These are phyloP conservation scores for Botrytis fabae DNA, from an alignment of 2,329 filamentous ascomycete species.

Conservation along the genomic window DNA sequence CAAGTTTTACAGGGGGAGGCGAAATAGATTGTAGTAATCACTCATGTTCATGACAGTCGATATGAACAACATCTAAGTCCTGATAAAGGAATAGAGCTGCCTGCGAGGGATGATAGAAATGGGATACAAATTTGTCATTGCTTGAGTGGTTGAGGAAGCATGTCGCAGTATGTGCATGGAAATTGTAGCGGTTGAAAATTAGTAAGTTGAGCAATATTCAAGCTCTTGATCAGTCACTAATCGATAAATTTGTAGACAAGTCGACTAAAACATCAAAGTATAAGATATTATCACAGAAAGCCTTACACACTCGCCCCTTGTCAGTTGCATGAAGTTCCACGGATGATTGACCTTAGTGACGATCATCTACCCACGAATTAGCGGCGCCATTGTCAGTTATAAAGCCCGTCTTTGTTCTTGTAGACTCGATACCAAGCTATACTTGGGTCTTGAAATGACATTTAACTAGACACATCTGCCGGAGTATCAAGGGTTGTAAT, in stretches of 20 bases:
- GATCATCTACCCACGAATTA: not conserved
- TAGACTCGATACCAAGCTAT: not conserved
- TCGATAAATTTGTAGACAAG: not conserved
- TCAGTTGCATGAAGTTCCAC: not conserved
- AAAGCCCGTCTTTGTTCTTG: not conserved
- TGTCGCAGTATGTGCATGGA: not conserved
- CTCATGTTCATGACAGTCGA: too few relatives aligned
- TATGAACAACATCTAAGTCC: too few relatives aligned
- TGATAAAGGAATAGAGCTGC: too few relatives aligned
- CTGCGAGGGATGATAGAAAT: not conserved
- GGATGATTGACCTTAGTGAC: not conserved
- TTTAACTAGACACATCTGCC: fast-evolving
- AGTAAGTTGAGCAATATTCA: not conserved
- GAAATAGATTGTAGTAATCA: too few relatives aligned
- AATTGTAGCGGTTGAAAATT: not conserved
- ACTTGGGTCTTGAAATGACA: not conserved
- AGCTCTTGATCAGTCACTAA: not conserved
- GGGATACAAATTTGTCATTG: not conserved
- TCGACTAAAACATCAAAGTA: not conserved
- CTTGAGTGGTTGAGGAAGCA: not conserved
- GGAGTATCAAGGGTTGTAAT: fast-evolving
- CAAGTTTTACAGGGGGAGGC: too few relatives aligned
- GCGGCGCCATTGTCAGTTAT: fast-evolving
- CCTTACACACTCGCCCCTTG: too few relatives aligned
- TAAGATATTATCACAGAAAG: not conserved